Evolutionary conservation across 2,329 filamentous ascomycete genomes (phyloP).

Genomic region (Pseudogymnoascus sp.): DNA sequence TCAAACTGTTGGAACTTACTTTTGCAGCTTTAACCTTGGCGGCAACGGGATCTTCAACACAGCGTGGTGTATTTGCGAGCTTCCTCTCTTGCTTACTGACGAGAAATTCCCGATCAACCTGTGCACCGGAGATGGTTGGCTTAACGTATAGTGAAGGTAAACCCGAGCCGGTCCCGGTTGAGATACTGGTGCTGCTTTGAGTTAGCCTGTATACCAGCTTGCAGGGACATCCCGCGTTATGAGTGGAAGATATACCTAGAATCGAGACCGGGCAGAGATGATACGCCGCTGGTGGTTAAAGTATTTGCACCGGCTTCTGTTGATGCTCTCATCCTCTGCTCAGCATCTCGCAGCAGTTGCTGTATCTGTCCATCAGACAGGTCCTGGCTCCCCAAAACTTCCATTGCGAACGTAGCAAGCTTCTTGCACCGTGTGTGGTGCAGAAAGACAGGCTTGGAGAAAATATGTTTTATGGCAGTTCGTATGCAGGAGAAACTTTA

Average conservation of each 20-base stretch:
- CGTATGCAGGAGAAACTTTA: slow-evolving; percentile 1
- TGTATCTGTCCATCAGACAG: slow-evolving; percentile 56
- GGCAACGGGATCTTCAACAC: slow-evolving; percentile 44
- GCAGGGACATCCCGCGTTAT: neutral
- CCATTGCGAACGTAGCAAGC: neutral
- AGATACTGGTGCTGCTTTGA: slow-evolving; percentile 2
- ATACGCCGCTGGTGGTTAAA: slow-evolving; percentile 18
- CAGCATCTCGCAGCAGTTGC: slow-evolving; percentile 54
- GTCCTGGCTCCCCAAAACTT: slow-evolving; percentile 30
- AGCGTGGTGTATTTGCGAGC: slow-evolving; percentile 39
- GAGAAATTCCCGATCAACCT: slow-evolving; percentile 43
- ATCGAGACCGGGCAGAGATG: neutral
- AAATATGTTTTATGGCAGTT: neutral
- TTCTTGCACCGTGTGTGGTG: slow-evolving; percentile 3
- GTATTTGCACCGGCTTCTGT: slow-evolving; percentile 28
- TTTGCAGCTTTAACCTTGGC: slow-evolving; percentile 39
- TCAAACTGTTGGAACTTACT: slow-evolving; percentile 35
- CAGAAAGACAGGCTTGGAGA: slow-evolving; percentile 7
- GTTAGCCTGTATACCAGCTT: neutral
- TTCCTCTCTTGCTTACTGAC: slow-evolving; percentile 39
- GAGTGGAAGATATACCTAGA: slow-evolving; percentile 10
- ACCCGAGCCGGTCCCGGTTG: slow-evolving; percentile 12
- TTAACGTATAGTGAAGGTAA: slow-evolving; percentile 44
- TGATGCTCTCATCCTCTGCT: slow-evolving; percentile 41
- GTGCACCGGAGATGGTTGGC: slow-evolving; percentile 42